Percentiles rank a stretch among this genome's conserved stretches.
Conservation (phyloP, 352 stramenopile species). For the Phytophthora pinifolia region DNA sequence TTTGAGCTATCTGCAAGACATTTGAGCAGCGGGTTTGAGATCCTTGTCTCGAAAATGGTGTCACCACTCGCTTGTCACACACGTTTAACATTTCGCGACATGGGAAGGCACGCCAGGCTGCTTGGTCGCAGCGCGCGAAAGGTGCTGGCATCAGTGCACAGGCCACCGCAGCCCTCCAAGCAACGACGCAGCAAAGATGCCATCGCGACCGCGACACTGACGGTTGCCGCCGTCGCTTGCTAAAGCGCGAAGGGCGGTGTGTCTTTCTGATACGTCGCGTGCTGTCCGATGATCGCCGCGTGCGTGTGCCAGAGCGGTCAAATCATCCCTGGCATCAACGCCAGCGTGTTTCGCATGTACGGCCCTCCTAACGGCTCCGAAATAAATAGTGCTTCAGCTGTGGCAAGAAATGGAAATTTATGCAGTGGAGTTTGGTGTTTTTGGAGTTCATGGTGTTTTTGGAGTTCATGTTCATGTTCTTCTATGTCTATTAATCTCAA, state of each 20-base stretch:
- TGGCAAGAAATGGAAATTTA: not conserved
- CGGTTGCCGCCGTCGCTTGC: conserved; percentile 12
- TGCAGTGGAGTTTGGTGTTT: not conserved
- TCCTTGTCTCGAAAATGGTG: not conserved
- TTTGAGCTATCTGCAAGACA: conserved; percentile 4
- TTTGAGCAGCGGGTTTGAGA: not conserved
- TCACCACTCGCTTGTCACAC: not conserved
- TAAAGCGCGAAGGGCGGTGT: conserved; percentile 7
- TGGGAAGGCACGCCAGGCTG: conserved; percentile 12
- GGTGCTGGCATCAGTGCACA: conserved; percentile 16
- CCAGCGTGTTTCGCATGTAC: not conserved
- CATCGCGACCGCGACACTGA: conserved; percentile 8
- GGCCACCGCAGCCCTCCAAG: conserved; percentile 18
- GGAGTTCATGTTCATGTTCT: conserved; percentile 13
- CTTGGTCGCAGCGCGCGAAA: conserved; percentile 4
- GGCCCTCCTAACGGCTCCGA: conserved; percentile 8
- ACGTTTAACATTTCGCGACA: conserved; percentile 19
- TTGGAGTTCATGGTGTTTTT: not conserved
- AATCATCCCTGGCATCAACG: conserved; percentile 3
- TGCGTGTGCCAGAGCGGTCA: conserved; percentile 7
- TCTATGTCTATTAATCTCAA: conserved; percentile 24
- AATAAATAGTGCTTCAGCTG: not conserved
- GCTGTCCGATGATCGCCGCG: conserved; percentile 3
- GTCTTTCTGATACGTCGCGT: conserved; percentile 7
- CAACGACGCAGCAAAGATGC: conserved; percentile 11